A percentile compares a stretch with the other conserved stretches of the same genome.
Evolutionary conservation across 1,284 basidiomycete genomes (phyloP).

Genomic region (Papiliotrema laurentii): DNA sequence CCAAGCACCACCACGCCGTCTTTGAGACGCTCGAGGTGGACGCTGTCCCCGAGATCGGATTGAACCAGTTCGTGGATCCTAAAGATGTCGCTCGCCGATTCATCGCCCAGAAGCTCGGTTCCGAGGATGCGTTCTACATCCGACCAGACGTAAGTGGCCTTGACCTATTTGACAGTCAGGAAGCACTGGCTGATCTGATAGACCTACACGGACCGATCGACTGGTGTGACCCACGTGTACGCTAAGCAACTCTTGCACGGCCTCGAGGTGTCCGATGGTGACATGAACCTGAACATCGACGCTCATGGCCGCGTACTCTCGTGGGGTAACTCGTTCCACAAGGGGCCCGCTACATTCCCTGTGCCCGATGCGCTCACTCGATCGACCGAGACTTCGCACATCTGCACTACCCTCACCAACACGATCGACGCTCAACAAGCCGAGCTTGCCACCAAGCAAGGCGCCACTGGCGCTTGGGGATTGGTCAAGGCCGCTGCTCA

Average conservation of each 20-base stretch:
- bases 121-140: constrained; percentile 41
- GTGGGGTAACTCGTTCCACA: constrained; percentile 58
- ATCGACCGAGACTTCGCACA: constrained; percentile 16
- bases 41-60: constrained; percentile 59
- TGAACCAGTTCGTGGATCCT: constrained; percentile 15
- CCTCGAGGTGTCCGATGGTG: constrained; percentile 78
- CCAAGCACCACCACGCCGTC: constrained; percentile 63
- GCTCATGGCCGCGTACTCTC: constrained; percentile 68
- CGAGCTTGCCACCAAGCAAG: constrained; percentile 53
- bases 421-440: constrained; percentile 21
- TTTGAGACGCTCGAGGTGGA: constrained; percentile 56
- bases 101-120: constrained; percentile 26
- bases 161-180: background rate
- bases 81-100: constrained; percentile 27
- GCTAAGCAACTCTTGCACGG: constrained; percentile 74
- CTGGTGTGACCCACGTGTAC: constrained; percentile 80
- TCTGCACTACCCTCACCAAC: constrained; percentile 20
- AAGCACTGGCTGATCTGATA: constrained; percentile 46
- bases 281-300: constrained; percentile 82
- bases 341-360: constrained; percentile 22
- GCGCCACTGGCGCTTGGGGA: constrained; percentile 55
- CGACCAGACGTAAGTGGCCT: constrained; percentile 46
- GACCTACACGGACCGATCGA: constrained; percentile 78
- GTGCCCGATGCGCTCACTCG: constrained; percentile 10
- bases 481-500: constrained; percentile 41